These are phyloP conservation scores for Colletotrichum sansevieriae DNA, from an alignment of 2,329 filamentous ascomycete species.

Conservation along the genomic window DNA sequence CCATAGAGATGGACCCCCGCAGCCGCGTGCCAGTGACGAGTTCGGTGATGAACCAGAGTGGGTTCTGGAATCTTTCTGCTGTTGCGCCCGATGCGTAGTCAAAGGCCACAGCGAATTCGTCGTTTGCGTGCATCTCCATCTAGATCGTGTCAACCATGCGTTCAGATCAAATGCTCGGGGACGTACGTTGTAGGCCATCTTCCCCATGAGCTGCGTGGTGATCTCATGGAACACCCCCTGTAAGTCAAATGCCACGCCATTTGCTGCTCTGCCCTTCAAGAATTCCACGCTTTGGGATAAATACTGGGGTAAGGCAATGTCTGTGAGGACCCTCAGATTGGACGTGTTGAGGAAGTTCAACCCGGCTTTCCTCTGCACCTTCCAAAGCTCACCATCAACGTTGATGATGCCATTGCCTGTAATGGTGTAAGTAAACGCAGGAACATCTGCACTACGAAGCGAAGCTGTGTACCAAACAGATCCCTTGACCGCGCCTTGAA, in stretches of 20 bases:
- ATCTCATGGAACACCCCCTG: conserved; percentile 73
- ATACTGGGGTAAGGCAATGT: conserved; percentile 68
- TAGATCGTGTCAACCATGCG: conserved; percentile 44
- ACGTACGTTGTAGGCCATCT: conserved; percentile 72
- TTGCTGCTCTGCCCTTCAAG: conserved; percentile 51
- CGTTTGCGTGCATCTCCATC: conserved; percentile 75
- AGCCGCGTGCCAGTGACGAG: conserved; percentile 62
- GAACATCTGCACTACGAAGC: no score
- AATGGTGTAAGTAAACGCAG: not conserved
- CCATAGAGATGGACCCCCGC: conserved; percentile 60
- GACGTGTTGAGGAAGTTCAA: conserved; percentile 68
- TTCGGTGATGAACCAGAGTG: conserved; percentile 72
- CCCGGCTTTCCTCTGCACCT: conserved; percentile 72
- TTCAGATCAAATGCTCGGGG: not conserved
- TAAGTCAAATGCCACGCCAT: conserved; percentile 60
- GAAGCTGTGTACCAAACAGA: conserved; percentile 60
- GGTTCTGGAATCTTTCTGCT: conserved; percentile 74
- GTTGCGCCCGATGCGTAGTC: conserved; percentile 72
- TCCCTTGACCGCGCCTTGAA: conserved; percentile 72
- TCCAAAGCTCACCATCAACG: conserved; percentile 74
- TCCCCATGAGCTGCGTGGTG: conserved; percentile 75
- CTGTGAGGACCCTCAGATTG: conserved; percentile 69
- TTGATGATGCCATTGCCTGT: conserved; percentile 75
- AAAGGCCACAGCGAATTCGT: conserved; percentile 72
- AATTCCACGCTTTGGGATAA: conserved; percentile 57